Conservation (phyloP, 2,329 filamentous ascomycete genomes). For the Lithohypha guttulata region DNA sequence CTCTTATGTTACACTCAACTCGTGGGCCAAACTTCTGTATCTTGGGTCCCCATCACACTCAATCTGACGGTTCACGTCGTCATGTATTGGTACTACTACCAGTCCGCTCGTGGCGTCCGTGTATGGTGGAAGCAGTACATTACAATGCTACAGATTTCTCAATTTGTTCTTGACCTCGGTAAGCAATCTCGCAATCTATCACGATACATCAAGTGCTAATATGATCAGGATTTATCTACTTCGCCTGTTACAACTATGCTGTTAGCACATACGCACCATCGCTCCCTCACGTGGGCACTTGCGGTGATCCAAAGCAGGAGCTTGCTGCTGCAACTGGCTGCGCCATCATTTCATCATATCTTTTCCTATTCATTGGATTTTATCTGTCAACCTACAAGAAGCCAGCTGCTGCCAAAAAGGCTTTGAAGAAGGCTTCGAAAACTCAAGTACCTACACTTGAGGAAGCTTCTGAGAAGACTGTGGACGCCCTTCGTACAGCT, state of each 20-base stretch:
- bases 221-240: constrained; percentile 99
- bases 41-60: constrained; percentile 86
- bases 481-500: too few relatives aligned
- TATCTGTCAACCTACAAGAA: constrained; percentile 92
- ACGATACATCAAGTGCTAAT: too few relatives aligned
- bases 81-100: constrained; percentile 99
- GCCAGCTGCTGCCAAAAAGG: too few relatives aligned
- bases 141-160: constrained; percentile 89
- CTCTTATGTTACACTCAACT: constrained; percentile 97
- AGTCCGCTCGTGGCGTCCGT: constrained; percentile 84
- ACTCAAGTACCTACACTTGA: too few relatives aligned
- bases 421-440: too few relatives aligned
- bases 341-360: constrained; percentile 83
- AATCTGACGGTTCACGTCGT: constrained; percentile 93
- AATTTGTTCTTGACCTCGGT: constrained; percentile 95
- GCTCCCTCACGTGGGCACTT: constrained; percentile 74
- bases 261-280: constrained; percentile 76
- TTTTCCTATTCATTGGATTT: constrained; percentile 97
- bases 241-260: constrained; percentile 98
- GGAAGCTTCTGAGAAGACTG: too few relatives aligned
- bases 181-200: too few relatives aligned
- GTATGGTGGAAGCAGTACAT: constrained; percentile 99
- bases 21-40: constrained; percentile 82
- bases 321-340: constrained; percentile 91
- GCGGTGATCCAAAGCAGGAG: constrained; percentile 92